These are phyloP conservation scores for Tricholoma hemisulphureum DNA, from an alignment of 768 basidiomycete genomes.

Conservation along the genomic window DNA sequence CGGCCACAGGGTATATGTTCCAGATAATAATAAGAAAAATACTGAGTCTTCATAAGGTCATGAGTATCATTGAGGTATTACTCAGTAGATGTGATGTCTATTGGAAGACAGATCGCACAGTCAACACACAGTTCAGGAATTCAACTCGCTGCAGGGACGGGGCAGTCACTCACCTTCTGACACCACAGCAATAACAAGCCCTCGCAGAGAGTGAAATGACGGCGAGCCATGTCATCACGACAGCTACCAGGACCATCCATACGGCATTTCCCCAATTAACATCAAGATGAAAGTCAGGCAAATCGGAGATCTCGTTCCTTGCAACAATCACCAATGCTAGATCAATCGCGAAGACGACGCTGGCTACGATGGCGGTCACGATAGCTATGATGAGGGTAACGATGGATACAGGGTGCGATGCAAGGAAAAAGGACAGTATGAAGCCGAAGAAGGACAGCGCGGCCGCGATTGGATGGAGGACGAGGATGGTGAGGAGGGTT, in stretches of 20 bases:
- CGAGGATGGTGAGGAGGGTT: conserved; percentile 51
- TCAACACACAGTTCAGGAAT: too few species aligned
- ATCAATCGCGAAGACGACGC: conserved; percentile 59
- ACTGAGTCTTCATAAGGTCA: neutral
- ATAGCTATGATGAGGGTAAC: conserved; percentile 58
- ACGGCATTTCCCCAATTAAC: conserved; percentile 65
- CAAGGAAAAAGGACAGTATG: conserved; percentile 56
- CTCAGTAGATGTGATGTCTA: neutral
- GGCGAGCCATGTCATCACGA: conserved; percentile 56
- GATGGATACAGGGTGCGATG: conserved; percentile 54
- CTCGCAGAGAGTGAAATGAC: conserved; percentile 61
- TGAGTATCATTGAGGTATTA: neutral
- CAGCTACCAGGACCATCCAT: conserved; percentile 67
- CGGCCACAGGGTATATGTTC: neutral
- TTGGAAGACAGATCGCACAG: too few species aligned
- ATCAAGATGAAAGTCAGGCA: conserved; percentile 40
- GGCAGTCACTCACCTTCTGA: conserved; percentile 46
- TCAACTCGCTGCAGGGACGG: too few species aligned
- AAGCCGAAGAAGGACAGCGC: conserved; percentile 56
- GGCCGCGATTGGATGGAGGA: conserved; percentile 68
- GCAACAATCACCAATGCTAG: conserved; percentile 58
- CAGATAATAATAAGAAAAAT: neutral
- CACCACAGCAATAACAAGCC: conserved; percentile 68
- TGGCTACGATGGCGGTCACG: conserved; percentile 52
- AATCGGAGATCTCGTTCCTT: conserved; percentile 38